Evolutionary conservation across 495 filamentous ascomycete species (phyloP).

Genomic region (Aspergillus wentii): DNA sequence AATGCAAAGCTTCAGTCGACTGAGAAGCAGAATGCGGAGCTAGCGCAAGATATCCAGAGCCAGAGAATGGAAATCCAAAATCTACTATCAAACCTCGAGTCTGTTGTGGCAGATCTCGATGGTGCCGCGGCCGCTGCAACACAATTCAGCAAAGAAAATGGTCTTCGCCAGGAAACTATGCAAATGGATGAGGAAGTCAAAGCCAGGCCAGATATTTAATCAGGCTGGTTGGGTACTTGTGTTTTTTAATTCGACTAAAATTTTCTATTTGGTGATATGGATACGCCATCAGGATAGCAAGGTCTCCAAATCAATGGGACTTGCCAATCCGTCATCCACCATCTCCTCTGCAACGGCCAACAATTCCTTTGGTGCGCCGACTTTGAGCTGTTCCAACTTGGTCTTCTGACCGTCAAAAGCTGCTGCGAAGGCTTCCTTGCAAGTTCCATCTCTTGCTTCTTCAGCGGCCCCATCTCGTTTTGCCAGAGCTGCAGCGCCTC

Average conservation of each 20-base stretch:
- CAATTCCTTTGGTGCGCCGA: constrained; percentile 22
- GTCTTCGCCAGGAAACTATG: constrained; percentile 37
- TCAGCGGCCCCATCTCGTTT: constrained; percentile 34
- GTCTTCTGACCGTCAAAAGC: constrained; percentile 38
- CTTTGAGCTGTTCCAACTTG: constrained; percentile 35
- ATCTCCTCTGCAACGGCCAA: constrained; percentile 40
- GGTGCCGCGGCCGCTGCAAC: constrained; percentile 49
- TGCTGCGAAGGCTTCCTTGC: constrained; percentile 40
- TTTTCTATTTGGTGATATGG: constrained; percentile 5
- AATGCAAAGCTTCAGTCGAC: constrained; percentile 56
- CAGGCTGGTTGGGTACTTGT: too few relatives aligned
- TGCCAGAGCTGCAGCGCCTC: constrained; percentile 50
- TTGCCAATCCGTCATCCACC: constrained; percentile 45
- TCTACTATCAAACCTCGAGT: constrained; percentile 60
- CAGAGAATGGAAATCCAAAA: constrained; percentile 73
- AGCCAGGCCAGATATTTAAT: constrained; percentile 18
- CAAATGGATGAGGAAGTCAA: constrained; percentile 42
- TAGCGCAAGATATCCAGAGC: constrained; percentile 56
- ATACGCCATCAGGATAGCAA: constrained; percentile 30
- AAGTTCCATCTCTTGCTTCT: constrained; percentile 41
- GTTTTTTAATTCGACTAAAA: constrained; percentile 2
- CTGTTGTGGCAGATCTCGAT: constrained; percentile 64
- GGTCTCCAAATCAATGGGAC: constrained; percentile 27
- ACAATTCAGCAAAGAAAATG: constrained; percentile 32
- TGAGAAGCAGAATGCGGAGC: constrained; percentile 57